phyloP scores from a whole-genome alignment of 1,284 basidiomycete genomes.

The Fomitopsis betulina region DNA sequence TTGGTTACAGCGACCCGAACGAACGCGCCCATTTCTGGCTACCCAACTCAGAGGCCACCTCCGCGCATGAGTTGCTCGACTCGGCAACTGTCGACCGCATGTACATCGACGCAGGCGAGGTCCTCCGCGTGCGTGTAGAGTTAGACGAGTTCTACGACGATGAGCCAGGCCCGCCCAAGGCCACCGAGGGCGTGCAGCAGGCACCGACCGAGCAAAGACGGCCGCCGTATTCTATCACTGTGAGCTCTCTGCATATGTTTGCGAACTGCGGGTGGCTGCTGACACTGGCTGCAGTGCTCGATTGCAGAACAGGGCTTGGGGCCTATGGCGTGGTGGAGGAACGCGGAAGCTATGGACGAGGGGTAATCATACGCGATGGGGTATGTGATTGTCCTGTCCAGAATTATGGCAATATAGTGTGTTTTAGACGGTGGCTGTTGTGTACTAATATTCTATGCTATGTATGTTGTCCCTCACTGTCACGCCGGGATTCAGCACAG shows the following conservation, averaged over 20 bases:
- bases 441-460: background rate
- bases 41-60: slow-evolving; percentile 51
- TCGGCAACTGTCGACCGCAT: slow-evolving; percentile 67
- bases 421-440: background rate
- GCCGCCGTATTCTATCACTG: slow-evolving; percentile 73
- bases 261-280: background rate
- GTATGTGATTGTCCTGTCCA: background rate
- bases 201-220: slow-evolving; percentile 47
- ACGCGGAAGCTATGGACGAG: slow-evolving; percentile 36
- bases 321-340: slow-evolving; percentile 68
- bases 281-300: slow-evolving; percentile 56
- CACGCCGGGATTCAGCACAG: background rate
- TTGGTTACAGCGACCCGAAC: slow-evolving; percentile 61
- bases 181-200: slow-evolving; percentile 58
- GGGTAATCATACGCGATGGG: slow-evolving; percentile 14
- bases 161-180: slow-evolving; percentile 82
- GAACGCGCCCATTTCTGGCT: slow-evolving; percentile 84
- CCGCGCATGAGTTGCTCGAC: slow-evolving; percentile 63
- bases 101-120: slow-evolving; percentile 83
- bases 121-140: slow-evolving; percentile 86
- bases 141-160: slow-evolving; percentile 88
- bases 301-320: slow-evolving; percentile 90
- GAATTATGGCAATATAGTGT: background rate
- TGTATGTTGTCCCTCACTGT: background rate
- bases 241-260: slow-evolving; percentile 33